Evolutionary conservation across 306 rosid species (phyloP).

Genomic region (Cucumis sativus): DNA sequence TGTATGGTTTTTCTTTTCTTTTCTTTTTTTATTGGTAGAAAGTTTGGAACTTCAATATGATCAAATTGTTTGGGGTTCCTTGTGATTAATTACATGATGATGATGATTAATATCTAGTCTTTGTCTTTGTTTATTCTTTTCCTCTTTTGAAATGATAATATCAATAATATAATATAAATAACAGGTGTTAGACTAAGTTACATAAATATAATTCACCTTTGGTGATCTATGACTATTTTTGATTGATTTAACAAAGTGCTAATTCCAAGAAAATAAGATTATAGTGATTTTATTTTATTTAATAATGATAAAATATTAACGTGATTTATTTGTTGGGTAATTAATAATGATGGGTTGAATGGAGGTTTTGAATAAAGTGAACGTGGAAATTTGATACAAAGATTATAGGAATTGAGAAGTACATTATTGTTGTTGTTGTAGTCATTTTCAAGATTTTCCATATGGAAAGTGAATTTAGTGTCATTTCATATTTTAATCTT

Average conservation of each 20-base stretch:
- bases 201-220: too few species aligned
- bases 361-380: background rate
- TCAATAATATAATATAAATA: too few species aligned
- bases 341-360: background rate
- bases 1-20: background rate
- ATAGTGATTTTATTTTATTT: too few species aligned
- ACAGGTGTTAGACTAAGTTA: too few species aligned
- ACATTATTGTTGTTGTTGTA: background rate
- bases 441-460: background rate
- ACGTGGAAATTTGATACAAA: background rate
- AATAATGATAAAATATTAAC: too few species aligned
- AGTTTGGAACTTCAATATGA: background rate
- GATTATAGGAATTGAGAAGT: background rate
- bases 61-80: background rate
- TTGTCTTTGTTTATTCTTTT: too few species aligned
- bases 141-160: too few species aligned
- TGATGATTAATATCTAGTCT: too few species aligned
- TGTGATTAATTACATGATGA: background rate
- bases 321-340: background rate
- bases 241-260: too few species aligned
- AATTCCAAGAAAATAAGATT: too few species aligned
- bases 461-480: background rate
- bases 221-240: too few species aligned
- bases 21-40: too few species aligned
- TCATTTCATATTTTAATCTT: background rate